Evolutionary conservation across 116 monocot genomes (phyloP).

Genomic region (Trichopus zeylanicus): DNA sequence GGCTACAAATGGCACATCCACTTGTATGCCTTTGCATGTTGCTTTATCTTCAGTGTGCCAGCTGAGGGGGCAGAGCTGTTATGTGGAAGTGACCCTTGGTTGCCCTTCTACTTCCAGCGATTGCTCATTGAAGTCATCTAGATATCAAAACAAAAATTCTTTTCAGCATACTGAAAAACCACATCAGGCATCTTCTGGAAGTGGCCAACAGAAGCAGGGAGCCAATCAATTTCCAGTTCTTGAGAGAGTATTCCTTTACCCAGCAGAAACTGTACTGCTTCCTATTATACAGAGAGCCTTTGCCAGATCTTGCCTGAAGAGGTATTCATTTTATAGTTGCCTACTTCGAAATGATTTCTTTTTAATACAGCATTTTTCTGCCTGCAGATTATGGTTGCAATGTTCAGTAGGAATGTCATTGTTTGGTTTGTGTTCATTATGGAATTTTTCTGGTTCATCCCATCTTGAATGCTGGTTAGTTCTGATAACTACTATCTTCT

Average conservation of each 20-base stretch:
- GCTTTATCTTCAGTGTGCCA: conserved; percentile 45
- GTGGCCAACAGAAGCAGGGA: conserved; percentile 29
- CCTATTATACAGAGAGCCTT: conserved; percentile 67
- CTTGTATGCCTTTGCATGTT: conserved; percentile 32
- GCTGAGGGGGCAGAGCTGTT: conserved; percentile 71
- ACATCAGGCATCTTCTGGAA: conserved; percentile 18
- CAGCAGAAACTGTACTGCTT: conserved; percentile 63
- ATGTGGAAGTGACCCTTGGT: conserved; percentile 82
- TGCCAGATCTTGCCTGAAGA: conserved; percentile 65
- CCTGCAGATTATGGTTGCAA: conserved; percentile 52
- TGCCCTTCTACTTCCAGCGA: conserved; percentile 25
- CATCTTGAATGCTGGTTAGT: conserved; percentile 49
- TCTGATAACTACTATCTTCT: conserved; percentile 11
- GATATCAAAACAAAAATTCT: conserved; percentile 13
- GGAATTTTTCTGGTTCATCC: conserved; percentile 46
- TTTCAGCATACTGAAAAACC: conserved; percentile 19
- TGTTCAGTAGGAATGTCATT: conserved; percentile 29
- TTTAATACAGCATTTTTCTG: neutral
- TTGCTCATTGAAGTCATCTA: conserved; percentile 12
- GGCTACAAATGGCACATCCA: conserved; percentile 32
- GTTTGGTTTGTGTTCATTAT: conserved; percentile 48
- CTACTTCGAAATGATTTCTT: neutral
- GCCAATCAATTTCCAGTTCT: conserved; percentile 30
- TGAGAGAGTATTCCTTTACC: conserved; percentile 78
- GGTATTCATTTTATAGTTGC: conserved; percentile 36